Percentiles rank a stretch among this genome's conserved stretches.
Conservation (phyloP, 805 yeast species). For the Kurtzmaniella fragi region DNA sequence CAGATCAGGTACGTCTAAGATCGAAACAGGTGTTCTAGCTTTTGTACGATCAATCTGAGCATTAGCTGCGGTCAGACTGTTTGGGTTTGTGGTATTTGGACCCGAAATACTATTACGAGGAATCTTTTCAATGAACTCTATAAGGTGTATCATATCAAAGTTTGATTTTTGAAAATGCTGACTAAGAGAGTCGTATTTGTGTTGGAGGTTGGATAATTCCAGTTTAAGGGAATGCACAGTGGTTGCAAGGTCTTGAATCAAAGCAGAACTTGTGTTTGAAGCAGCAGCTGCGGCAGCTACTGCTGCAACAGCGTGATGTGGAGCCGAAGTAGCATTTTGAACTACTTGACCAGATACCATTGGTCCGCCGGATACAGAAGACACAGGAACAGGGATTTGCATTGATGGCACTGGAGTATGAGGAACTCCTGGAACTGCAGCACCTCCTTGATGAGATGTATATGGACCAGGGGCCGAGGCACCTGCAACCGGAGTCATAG, state of each 20-base stretch:
- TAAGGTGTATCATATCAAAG: slow-evolving; percentile 46
- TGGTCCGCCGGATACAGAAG: background rate
- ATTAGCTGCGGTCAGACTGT: slow-evolving; percentile 1
- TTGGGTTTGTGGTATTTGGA: background rate
- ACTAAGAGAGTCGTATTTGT: slow-evolving; percentile 43
- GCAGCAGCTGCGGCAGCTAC: slow-evolving; percentile 8
- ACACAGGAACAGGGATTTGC: background rate
- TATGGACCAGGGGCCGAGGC: slow-evolving; percentile 1
- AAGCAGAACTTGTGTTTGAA: slow-evolving; percentile 9
- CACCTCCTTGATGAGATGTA: background rate
- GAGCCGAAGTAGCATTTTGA: background rate
- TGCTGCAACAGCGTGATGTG: slow-evolving; percentile 5
- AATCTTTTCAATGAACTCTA: slow-evolving; percentile 28
- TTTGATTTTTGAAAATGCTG: slow-evolving; percentile 47
- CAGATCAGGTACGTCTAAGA: slow-evolving; percentile 7
- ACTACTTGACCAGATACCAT: background rate
- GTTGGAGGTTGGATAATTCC: slow-evolving; percentile 18
- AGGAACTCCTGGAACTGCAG: background rate
- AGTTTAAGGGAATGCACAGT: too few relatives aligned
- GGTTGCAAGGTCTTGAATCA: too few relatives aligned
- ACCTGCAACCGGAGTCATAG: slow-evolving; percentile 12
- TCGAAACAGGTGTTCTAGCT: slow-evolving; percentile 19
- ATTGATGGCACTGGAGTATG: slow-evolving; percentile 1
- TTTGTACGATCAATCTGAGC: slow-evolving; percentile 17
- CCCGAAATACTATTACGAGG: background rate